These are phyloP conservation scores for Novymonas esmeraldas DNA, from an alignment of 208 protist genomes.

Conservation along the genomic window DNA sequence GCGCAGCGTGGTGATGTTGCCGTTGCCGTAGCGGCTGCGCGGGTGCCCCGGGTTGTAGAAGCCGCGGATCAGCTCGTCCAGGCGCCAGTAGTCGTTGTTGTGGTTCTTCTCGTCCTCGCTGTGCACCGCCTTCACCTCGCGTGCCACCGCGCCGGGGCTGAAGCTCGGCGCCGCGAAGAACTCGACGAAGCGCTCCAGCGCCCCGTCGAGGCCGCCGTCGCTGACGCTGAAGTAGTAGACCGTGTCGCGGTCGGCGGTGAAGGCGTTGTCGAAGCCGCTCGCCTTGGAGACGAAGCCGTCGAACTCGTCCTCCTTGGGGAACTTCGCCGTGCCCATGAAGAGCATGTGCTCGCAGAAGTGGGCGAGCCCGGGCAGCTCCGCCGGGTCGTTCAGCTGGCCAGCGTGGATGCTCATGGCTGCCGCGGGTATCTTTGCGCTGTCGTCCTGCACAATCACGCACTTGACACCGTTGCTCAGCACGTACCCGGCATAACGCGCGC, in stretches of 20 bases:
- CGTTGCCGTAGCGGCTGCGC: conserved; percentile 84
- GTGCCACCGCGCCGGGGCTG: conserved; percentile 60
- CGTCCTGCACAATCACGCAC: conserved; percentile 79
- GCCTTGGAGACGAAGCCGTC: conserved; percentile 70
- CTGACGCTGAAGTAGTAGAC: conserved; percentile 91
- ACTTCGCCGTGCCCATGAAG: conserved; percentile 94
- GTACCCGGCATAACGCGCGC: conserved; percentile 52
- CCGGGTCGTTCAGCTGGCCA: conserved; percentile 73
- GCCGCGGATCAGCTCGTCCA: conserved; percentile 68
- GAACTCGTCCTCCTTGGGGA: conserved; percentile 91
- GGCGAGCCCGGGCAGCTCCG: conserved; percentile 72
- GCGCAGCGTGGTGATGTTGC: conserved; percentile 85
- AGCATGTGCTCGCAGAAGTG: conserved; percentile 96
- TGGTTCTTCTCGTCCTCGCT: conserved; percentile 94
- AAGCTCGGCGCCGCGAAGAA: conserved; percentile 95
- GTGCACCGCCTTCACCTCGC: conserved; percentile 94
- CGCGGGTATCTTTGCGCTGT: conserved; percentile 47
- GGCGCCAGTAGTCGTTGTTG: conserved; percentile 80
- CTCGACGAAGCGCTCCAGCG: conserved; percentile 92
- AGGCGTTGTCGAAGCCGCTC: conserved; percentile 87
- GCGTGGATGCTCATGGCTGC: conserved; percentile 82
- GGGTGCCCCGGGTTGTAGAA: conserved; percentile 70
- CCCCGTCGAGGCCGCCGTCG: conserved; percentile 66
- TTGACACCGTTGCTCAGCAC: conserved; percentile 73
- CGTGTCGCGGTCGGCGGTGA: conserved; percentile 74